These are phyloP conservation scores for Sugiyamaella qingdaonensis DNA, from an alignment of 805 yeast species.

Conservation along the genomic window DNA sequence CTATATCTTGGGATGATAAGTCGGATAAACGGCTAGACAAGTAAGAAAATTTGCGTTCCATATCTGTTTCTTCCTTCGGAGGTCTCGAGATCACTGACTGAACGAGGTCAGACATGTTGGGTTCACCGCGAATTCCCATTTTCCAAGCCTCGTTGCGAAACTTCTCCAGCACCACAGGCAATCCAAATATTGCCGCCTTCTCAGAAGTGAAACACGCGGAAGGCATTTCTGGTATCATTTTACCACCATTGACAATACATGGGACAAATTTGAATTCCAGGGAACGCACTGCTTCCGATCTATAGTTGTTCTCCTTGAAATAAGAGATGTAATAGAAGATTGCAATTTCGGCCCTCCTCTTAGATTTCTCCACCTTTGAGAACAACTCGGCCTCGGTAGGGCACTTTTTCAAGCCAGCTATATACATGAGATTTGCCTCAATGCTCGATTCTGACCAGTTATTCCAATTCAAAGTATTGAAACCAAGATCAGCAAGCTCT, in stretches of 20 bases:
- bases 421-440: slow-evolving; percentile 29
- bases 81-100: slow-evolving; percentile 22
- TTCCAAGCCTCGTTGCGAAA: slow-evolving; percentile 27
- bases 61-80: slow-evolving; percentile 21
- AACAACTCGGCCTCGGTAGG: slow-evolving; percentile 29
- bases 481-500: slow-evolving; percentile 25
- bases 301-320: slow-evolving; percentile 24
- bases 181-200: slow-evolving; percentile 27
- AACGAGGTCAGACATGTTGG: slow-evolving; percentile 23
- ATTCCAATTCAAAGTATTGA: slow-evolving; percentile 29
- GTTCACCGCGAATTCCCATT: slow-evolving; percentile 31
- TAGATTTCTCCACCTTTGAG: slow-evolving; percentile 19
- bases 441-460: slow-evolving; percentile 27
- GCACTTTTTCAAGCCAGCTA: slow-evolving; percentile 28
- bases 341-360: slow-evolving; percentile 23
- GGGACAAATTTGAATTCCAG: slow-evolving; percentile 22
- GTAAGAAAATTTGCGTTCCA: slow-evolving; percentile 28
- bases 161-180: slow-evolving; percentile 26
- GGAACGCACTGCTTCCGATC: slow-evolving; percentile 1
- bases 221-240: slow-evolving; percentile 19
- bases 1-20: slow-evolving; percentile 21
- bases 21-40: slow-evolving; percentile 26
- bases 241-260: slow-evolving; percentile 12
- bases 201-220: slow-evolving; percentile 24
- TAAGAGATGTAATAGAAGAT: slow-evolving; percentile 28